Evolutionary conservation across 345 rosid species (phyloP).

Genomic region (Litchi chinensis): DNA sequence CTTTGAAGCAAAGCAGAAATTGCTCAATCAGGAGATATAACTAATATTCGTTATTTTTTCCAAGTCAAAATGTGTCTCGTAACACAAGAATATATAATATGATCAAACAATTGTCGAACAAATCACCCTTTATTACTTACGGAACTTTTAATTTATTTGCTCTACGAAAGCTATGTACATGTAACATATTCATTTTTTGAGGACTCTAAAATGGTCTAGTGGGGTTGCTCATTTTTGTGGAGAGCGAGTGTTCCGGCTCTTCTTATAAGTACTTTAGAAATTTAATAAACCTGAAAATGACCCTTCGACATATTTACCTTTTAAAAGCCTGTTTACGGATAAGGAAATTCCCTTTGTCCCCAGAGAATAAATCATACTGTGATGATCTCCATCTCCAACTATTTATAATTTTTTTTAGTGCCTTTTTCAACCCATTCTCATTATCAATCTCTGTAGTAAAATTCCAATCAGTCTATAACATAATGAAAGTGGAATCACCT

Average conservation of each 20-base stretch:
- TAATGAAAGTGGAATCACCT: background rate
- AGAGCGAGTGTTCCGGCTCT: constrained; percentile 16
- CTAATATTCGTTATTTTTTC: background rate
- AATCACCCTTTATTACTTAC: background rate
- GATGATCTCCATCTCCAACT: background rate
- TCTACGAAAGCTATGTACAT: constrained; percentile 7
- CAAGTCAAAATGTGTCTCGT: background rate
- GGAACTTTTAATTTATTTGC: background rate
- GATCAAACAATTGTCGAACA: background rate
- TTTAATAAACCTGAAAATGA: constrained; percentile 14
- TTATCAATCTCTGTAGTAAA: background rate
- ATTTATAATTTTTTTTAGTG: background rate
- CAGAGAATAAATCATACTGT: background rate
- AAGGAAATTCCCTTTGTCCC: constrained; percentile 27
- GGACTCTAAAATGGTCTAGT: background rate
- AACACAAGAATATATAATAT: too few species aligned
- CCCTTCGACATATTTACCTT: constrained; percentile 1
- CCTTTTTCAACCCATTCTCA: background rate
- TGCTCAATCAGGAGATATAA: background rate
- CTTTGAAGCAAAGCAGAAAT: background rate
- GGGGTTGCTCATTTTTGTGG: constrained; percentile 16
- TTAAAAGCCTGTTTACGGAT: constrained; percentile 2
- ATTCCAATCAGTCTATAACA: background rate
- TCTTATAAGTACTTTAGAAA: background rate
- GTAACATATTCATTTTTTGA: too few species aligned